A percentile compares a stretch with the other conserved stretches of the same genome.
Conservation (phyloP, 495 filamentous ascomycete genomes). For the Trichoderma gamsii region DNA sequence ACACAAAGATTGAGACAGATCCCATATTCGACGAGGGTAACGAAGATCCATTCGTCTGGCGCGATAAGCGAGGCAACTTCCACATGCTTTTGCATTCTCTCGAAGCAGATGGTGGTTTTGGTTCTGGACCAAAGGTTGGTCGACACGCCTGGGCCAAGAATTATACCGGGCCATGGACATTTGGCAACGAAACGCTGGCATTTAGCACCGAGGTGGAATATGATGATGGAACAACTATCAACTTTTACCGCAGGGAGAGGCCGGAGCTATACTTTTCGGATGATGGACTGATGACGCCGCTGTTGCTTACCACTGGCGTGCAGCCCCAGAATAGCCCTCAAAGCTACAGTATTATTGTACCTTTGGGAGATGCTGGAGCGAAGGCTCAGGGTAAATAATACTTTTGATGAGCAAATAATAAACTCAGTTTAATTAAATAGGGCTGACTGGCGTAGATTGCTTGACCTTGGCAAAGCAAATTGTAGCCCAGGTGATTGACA, state of each 20-base stretch:
- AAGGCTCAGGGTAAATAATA: neutral
- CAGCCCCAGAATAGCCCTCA: conserved; percentile 23
- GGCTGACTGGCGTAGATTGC: too few species aligned
- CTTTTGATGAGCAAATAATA: too few species aligned
- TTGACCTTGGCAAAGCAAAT: too few species aligned
- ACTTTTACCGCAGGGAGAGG: conserved; percentile 33
- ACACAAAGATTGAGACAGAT: conserved; percentile 19
- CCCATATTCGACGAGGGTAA: conserved; percentile 22
- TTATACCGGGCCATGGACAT: conserved; percentile 35
- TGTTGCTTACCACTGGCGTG: conserved; percentile 35
- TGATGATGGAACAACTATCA: conserved; percentile 28
- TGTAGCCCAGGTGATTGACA: too few species aligned
- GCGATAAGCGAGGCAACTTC: conserved; percentile 36
- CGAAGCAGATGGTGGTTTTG: conserved; percentile 30
- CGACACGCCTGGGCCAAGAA: conserved; percentile 32
- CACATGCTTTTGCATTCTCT: conserved; percentile 35
- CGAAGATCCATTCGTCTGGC: conserved; percentile 40
- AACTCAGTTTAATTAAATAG: too few species aligned
- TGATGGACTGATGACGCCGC: conserved; percentile 33
- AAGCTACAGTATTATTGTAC: conserved; percentile 27
- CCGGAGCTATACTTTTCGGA: conserved; percentile 38
- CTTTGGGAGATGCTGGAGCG: conserved; percentile 8
- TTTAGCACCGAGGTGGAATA: conserved; percentile 35
- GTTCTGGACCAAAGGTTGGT: conserved; percentile 34
- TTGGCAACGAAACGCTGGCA: conserved; percentile 28